Evolutionary conservation across 2,329 filamentous ascomycete genomes (phyloP).

Genomic region (Xylaria digitata): DNA sequence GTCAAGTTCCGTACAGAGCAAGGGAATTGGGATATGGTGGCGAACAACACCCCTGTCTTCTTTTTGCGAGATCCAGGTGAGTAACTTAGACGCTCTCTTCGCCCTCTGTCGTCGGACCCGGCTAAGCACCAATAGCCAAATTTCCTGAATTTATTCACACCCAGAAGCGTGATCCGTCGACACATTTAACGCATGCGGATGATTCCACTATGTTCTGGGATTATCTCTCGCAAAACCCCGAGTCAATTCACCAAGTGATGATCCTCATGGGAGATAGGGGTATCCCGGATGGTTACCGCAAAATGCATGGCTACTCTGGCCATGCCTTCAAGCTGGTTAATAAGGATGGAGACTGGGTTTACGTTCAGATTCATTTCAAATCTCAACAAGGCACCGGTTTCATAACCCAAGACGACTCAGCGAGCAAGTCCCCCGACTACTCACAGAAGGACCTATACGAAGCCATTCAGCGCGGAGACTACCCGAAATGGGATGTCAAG

Average conservation of each 20-base stretch:
- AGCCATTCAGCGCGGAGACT: slow-evolving; percentile 69
- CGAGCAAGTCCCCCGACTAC: slow-evolving; percentile 70
- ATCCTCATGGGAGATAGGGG: slow-evolving; percentile 74
- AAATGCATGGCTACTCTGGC: slow-evolving; percentile 76
- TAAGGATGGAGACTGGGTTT: slow-evolving; percentile 72
- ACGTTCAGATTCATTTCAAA: slow-evolving; percentile 73
- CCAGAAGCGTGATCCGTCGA: slow-evolving; percentile 78
- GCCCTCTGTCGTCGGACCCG: not conserved
- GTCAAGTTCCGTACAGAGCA: slow-evolving; percentile 79
- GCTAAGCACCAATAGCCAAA: slow-evolving; percentile 60
- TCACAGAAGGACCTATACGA: slow-evolving; percentile 73
- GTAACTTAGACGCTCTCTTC: not conserved
- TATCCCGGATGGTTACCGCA: slow-evolving; percentile 71
- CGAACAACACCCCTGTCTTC: slow-evolving; percentile 80
- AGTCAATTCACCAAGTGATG: slow-evolving; percentile 73
- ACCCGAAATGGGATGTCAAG: slow-evolving; percentile 72
- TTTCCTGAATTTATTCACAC: slow-evolving; percentile 80
- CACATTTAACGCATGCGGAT: slow-evolving; percentile 64
- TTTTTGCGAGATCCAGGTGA: slow-evolving; percentile 73
- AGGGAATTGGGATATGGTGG: slow-evolving; percentile 79
- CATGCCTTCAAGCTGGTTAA: slow-evolving; percentile 76
- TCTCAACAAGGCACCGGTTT: slow-evolving; percentile 71
- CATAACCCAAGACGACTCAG: slow-evolving; percentile 68
- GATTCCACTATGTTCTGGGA: slow-evolving; percentile 76
- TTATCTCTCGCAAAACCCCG: slow-evolving; percentile 70